Evolutionary conservation across 331 rosid species (phyloP).

Genomic region (Phaseolus coccineus): DNA sequence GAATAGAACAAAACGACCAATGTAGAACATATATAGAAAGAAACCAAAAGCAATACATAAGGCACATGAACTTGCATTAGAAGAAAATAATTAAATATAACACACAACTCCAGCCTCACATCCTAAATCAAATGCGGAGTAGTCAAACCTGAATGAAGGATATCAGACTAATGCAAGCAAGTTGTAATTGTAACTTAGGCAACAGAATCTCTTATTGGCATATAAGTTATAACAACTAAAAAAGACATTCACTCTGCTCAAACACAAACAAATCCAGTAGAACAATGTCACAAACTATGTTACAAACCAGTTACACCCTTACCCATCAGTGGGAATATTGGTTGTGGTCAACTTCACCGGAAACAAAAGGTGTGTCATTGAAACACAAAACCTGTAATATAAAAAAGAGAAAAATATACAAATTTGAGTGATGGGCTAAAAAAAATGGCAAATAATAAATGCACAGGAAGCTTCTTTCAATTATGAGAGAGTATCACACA

Average conservation of each 20-base stretch:
- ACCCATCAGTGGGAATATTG: conserved; percentile 83
- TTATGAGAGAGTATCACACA: conserved; percentile 4
- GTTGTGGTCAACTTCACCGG: conserved; percentile 76
- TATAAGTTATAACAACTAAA: conserved; percentile 2
- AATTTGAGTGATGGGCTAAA: conserved; percentile 12
- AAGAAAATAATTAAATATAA: neutral
- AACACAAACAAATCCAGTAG: conserved; percentile 13
- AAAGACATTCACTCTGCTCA: conserved; percentile 22
- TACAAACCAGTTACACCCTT: conserved; percentile 38
- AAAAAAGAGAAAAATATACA: conserved; percentile 40
- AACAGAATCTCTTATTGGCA: conserved; percentile 5
- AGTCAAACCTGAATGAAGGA: neutral
- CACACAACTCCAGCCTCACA: neutral
- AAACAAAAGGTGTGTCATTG: conserved; percentile 65
- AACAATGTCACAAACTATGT: neutral
- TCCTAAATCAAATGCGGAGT: neutral
- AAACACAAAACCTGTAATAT: conserved; percentile 70
- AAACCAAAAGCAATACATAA: conserved; percentile 9
- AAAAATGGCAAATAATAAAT: conserved; percentile 13
- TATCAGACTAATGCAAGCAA: neutral
- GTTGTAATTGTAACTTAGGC: neutral
- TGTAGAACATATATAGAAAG: conserved; percentile 1
- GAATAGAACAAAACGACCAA: conserved; percentile 3
- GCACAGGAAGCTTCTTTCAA: neutral
- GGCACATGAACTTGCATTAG: neutral